Conservation (phyloP, 2,329 filamentous ascomycete species). For the Chrysoporthe austroafricana region DNA sequence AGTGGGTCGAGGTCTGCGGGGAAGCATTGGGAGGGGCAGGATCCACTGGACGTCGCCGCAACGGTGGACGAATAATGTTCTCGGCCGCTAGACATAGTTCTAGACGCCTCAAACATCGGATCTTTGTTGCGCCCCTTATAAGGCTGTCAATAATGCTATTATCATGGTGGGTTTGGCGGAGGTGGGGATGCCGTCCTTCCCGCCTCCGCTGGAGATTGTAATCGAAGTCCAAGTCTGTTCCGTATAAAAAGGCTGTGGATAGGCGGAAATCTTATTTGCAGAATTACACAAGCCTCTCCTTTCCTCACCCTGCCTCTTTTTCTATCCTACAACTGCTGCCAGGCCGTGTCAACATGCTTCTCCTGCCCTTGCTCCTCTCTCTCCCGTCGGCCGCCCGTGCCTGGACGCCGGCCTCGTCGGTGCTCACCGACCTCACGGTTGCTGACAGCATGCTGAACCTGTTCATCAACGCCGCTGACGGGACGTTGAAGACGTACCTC, state of each 20-base stretch:
- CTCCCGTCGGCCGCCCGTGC: constrained; percentile 12
- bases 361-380: constrained; percentile 1
- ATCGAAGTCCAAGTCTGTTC: background rate
- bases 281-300: background rate
- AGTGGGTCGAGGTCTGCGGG: constrained; percentile 3
- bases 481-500: background rate
- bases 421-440: constrained; percentile 13
- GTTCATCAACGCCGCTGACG: constrained; percentile 3
- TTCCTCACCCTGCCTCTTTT: background rate
- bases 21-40: background rate
- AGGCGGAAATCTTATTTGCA: background rate
- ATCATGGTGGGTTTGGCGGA: background rate
- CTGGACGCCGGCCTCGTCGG: constrained; percentile 14
- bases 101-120: background rate
- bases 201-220: background rate
- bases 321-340: background rate
- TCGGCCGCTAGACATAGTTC: background rate
- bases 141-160: constrained; percentile 4
- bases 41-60: background rate
- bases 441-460: constrained; percentile 10
- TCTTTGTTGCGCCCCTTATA: background rate
- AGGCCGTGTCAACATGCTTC: background rate
- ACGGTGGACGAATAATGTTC: background rate
- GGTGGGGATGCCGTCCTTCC: background rate
- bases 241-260: background rate